phyloP scores from a whole-genome alignment of 1,139 yeast species.

The Petasospora fabianii region DNA sequence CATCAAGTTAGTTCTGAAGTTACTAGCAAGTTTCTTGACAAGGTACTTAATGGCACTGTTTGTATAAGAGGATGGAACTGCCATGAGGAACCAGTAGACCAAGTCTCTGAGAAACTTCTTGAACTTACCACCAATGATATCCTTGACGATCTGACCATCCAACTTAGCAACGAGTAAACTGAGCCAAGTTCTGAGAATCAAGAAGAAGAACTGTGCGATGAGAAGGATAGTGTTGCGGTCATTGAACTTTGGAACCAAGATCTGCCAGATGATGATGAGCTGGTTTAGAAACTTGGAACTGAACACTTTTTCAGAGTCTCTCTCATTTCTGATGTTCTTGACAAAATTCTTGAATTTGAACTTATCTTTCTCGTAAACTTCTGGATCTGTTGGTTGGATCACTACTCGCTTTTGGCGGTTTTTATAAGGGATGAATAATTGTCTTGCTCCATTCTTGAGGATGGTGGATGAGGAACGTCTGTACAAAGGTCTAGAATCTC shows the following conservation, averaged over 20 bases:
- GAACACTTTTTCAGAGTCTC: slow-evolving; percentile 36
- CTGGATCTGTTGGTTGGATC: slow-evolving; percentile 37
- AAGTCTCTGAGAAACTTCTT: slow-evolving; percentile 72
- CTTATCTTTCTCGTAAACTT: slow-evolving; percentile 37
- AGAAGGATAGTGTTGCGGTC: slow-evolving; percentile 67
- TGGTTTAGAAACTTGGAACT: slow-evolving; percentile 73
- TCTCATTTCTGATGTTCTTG: slow-evolving; percentile 25
- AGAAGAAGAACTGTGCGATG: slow-evolving; percentile 68
- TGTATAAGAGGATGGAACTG: slow-evolving; percentile 91
- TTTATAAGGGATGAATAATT: slow-evolving; percentile 46
- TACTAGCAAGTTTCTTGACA: slow-evolving; percentile 72
- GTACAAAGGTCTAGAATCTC: slow-evolving; percentile 27
- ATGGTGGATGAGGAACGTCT: slow-evolving; percentile 27
- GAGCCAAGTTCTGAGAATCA: slow-evolving; percentile 82
- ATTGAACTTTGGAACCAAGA: slow-evolving; percentile 70
- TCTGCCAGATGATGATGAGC: slow-evolving; percentile 72
- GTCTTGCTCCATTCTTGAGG: slow-evolving; percentile 54
- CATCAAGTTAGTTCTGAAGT: slow-evolving; percentile 79
- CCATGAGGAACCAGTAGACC: slow-evolving; percentile 82
- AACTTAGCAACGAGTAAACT: slow-evolving; percentile 81
- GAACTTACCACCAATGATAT: slow-evolving; percentile 81
- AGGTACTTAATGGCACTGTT: slow-evolving; percentile 85
- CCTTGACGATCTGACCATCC: slow-evolving; percentile 90
- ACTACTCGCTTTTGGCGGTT: slow-evolving; percentile 32
- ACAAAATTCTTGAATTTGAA: slow-evolving; percentile 35